Base-by-base conservation (phyloP, 1,284 basidiomycete species). In the Agroathelia rolfsii region DNA sequence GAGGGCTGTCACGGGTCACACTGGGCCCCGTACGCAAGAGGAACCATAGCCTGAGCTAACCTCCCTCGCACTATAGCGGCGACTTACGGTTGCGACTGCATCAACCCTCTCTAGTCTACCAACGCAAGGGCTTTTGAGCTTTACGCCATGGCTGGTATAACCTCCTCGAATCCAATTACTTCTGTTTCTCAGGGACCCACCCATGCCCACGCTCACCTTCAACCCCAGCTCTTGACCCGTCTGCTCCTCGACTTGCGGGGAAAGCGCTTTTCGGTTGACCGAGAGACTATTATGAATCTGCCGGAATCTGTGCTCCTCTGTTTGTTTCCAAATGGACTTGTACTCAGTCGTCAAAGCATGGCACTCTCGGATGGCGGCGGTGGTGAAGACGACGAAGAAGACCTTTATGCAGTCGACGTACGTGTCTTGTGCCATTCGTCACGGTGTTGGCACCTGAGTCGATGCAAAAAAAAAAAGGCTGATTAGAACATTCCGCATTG, bases 241-340 rank as follows among this genome's bases (percentile, higher is more conserved):
- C 72, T 98, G 44, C 76, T 87, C 37, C 79, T 99, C 46, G 94
- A 97, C 59, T 69, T 99, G 31, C 79, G 94, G 42, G 92, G 92
- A 39, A 72, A 67, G 45, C 79, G 90, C 45, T 95, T 97, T 63
- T 81, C 86, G 37, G 90, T 99, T 36, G 95, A 98, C 62, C 74
- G 95, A 46, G 94, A 97, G 61, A 92, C 87, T 19, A 84, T 99
- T 55, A 96, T 98, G 92, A 92, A 94, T 55, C 67, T 99, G 19
- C 94, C 94, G 6, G 94, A 99, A 71, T 92, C 86, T 16, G 89
- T 99, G 28, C 65, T 99, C 38, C 69, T 99, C 30, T 97, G 94
- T 56, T 69, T 98, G 36, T 98, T 98, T 53, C 94, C 94, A 9
- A 97, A 98, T 51, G 94, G 95, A 7, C 76, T 98, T 43, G 88